phyloP scores from a whole-genome alignment of 805 yeast species.

The Teunomyces barrocoloradensis region DNA sequence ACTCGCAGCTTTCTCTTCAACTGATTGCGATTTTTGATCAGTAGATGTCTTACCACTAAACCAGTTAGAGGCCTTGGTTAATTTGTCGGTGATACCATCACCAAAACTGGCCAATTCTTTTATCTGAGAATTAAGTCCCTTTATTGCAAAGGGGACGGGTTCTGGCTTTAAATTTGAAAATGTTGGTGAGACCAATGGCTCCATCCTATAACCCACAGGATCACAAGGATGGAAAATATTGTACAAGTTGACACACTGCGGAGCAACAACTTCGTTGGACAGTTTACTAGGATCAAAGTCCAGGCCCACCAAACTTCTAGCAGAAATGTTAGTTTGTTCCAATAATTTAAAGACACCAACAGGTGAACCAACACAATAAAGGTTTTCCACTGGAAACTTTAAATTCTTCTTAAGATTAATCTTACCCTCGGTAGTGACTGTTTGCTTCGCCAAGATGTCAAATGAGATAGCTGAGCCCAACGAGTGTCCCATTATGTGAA shows the following conservation, averaged over 20 bases:
- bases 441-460: slow-evolving; percentile 62
- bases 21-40: slow-evolving; percentile 7
- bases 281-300: slow-evolving; percentile 17
- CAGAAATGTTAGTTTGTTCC: slow-evolving; percentile 56
- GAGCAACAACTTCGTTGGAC: slow-evolving; percentile 30
- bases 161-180: slow-evolving; percentile 54
- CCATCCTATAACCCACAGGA: slow-evolving; percentile 86
- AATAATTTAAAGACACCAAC: slow-evolving; percentile 81
- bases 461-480: slow-evolving; percentile 83
- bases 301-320: slow-evolving; percentile 26
- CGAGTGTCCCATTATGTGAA: slow-evolving; percentile 88
- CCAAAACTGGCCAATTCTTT: slow-evolving; percentile 41
- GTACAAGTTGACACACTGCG: slow-evolving; percentile 65
- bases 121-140: slow-evolving; percentile 45
- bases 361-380: slow-evolving; percentile 87
- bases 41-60: slow-evolving; percentile 10
- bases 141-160: slow-evolving; percentile 52
- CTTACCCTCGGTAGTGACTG: slow-evolving; percentile 19
- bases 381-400: slow-evolving; percentile 68
- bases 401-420: slow-evolving; percentile 26
- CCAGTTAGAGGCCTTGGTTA: slow-evolving; percentile 40
- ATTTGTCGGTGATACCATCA: slow-evolving; percentile 35
- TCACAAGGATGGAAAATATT: slow-evolving; percentile 90
- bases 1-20: slow-evolving; percentile 14
- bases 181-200: slow-evolving; percentile 65